Conservation (phyloP, 257 asterid species). For the Jasminum sambac region DNA sequence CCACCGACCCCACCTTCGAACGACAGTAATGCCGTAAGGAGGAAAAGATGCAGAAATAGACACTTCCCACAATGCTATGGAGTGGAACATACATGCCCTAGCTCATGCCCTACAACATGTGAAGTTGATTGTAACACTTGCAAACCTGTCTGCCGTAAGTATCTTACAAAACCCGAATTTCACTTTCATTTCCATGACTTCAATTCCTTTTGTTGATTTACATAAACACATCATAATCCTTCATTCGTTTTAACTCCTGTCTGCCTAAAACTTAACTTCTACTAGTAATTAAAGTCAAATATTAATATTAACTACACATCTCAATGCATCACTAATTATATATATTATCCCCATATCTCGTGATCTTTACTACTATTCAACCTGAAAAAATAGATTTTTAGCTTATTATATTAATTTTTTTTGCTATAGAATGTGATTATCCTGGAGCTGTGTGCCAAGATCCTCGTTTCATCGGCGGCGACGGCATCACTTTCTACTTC, state of each 20-base stretch:
- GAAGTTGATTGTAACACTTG: conserved; percentile 54
- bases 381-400: too few species aligned
- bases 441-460: conserved; percentile 83
- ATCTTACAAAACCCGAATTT: not conserved
- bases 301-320: too few species aligned
- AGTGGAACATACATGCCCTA: conserved; percentile 44
- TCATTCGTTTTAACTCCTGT: too few species aligned
- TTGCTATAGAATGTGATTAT: conserved; percentile 45
- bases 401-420: not conserved
- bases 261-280: too few species aligned
- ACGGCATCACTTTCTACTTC: conserved; percentile 70
- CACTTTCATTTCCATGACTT: not conserved
- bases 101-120: conserved; percentile 43
- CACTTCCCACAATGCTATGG: conserved; percentile 39
- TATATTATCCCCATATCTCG: too few species aligned
- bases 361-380: too few species aligned
- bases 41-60: conserved; percentile 43
- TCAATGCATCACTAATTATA: too few species aligned
- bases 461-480: conserved; percentile 76
- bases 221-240: too few species aligned
- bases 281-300: too few species aligned
- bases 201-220: not conserved
- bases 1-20: conserved; percentile 11
- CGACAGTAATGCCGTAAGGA: conserved; percentile 25
- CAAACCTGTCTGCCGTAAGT: conserved; percentile 67